Evolutionary conservation across 2,329 filamentous ascomycete species (phyloP), one percentile per base, ranked within the genome.

Genomic region (Beauveria scarabaeidicola): DNA sequence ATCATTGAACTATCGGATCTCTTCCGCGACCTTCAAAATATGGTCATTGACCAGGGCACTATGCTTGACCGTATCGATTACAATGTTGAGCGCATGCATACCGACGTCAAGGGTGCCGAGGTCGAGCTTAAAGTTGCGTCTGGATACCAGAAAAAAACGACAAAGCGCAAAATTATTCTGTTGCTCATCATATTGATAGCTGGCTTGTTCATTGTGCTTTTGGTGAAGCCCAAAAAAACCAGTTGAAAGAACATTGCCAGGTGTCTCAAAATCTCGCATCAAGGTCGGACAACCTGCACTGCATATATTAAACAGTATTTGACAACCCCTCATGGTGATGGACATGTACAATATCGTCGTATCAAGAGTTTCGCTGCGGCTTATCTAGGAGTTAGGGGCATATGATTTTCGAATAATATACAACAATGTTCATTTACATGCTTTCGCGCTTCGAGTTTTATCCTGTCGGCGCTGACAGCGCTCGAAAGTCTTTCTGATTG

Each of bases 1-100:
- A 97, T 99, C 73, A 97, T 99, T 68, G 93, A 97, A 70, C 79
- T 99, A 8, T 90, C 93, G 4, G 94, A 97, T 71, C 90, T 99
- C 54, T 99, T 99, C 77, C 90, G 95, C 63, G 94, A 99, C 68
- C 78, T 99, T 32, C 94, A 99, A 74, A 87, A 81, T 52, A 97
- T 99, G 92, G 91, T 95, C 66, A 92, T 96, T 65, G 89, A 94
- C 69, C 89, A 94, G 72, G 91, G 91, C 57, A 94, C 90, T 15
- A 89, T 95, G 82, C 81, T 96, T 23, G 92, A 96, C 73, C 87
- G 94, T 68, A 95, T 96, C 67, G 96, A 99, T 74, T 99, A 97
- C 76, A 99, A 99, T 68, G 91, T 99, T 57, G 94, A 99, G 75
- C 83, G 88, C 62, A 97, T 97, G 89, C 85, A 86, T n/a, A 87